Evolutionary conservation across 2,329 filamentous ascomycete genomes (phyloP).

Genomic region (Leptodontidium sp.): DNA sequence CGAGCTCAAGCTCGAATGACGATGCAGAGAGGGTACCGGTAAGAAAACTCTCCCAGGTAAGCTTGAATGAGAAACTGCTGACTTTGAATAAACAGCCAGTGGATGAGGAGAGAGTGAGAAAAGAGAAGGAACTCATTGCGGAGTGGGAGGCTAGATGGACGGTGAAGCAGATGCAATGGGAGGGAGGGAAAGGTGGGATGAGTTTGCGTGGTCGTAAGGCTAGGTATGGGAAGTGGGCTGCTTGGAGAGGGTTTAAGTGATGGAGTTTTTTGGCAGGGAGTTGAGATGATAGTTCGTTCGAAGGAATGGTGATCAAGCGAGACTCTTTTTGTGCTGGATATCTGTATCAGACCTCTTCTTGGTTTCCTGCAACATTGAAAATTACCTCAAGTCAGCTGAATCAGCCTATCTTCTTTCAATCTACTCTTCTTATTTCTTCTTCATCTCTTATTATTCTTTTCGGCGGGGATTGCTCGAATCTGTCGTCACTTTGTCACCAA

Average conservation of each 20-base stretch:
- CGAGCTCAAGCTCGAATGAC: not conserved
- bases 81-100: not conserved
- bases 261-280: not conserved
- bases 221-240: not conserved
- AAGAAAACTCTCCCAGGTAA: not conserved
- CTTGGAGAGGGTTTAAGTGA: slow-evolving; percentile 7
- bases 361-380: no score
- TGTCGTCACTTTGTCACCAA: no score
- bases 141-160: not conserved
- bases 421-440: no score
- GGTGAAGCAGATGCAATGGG: not conserved
- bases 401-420: no score
- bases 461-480: no score
- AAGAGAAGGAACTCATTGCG: not conserved
- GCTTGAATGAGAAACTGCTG: not conserved
- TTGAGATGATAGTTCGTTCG: slow-evolving; percentile 20
- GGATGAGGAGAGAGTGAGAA: not conserved
- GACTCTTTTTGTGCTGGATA: slow-evolving; percentile 4
- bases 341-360: not conserved
- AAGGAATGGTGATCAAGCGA: slow-evolving; percentile 19
- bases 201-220: not conserved
- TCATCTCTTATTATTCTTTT: no score
- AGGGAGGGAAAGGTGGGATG: not conserved
- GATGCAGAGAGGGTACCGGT: not conserved
- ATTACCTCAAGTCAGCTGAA: no score